Base-by-base conservation (phyloP, 768 basidiomycete species). In the Termitomyces sp. region DNA sequence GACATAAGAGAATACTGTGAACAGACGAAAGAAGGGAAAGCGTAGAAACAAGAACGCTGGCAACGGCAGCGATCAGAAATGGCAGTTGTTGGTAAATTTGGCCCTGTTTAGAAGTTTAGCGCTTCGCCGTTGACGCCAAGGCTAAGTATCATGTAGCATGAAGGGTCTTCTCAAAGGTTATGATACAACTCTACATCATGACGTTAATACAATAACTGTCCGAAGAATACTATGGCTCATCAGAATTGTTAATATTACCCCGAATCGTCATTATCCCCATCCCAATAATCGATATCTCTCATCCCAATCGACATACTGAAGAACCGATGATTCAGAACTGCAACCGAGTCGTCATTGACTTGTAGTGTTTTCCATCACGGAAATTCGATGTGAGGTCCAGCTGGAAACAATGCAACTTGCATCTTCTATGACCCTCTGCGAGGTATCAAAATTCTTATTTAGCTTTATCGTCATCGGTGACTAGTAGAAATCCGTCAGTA, bases 1-100 rank as follows among this genome's bases (percentile, higher is more conserved):
- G 91, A 93, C 92, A 94, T 94, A 40, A 46, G 56, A 38, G 37
- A 25, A 43, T 17, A 12, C 46, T 15, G 17, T 31, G 25, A 40
- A 17, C 36, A 9, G 50, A 54, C 45, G 12, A 46, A n/a, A 40
- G 29, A 55, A 37, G 46, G 31, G 56, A 56, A 52, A 56, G 43
- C 48, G 37, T 34, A 45, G 55, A 53, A 46, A 52, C 17, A 32
- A 55, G 49, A 43, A 37, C 29, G 48, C 32, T 59, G 50, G 45
- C 29, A 10, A 59, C 32, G 57, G 59, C 2, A 14, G 38, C 14
- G 9, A 40, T 38, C 36, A 52, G 37, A 37, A 40, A 40, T 25
- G 25, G 25, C 40, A 31, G 40, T 32, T 31, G 40, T 52, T 34
- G 17, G 12, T 50, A 31, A 55, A 60, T 63, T 63, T 63, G 63